Percentiles rank a stretch among this genome's conserved stretches.
These are phyloP conservation scores for Neltuma alba DNA, from an alignment of 306 rosid genomes.

Conservation along the genomic window DNA sequence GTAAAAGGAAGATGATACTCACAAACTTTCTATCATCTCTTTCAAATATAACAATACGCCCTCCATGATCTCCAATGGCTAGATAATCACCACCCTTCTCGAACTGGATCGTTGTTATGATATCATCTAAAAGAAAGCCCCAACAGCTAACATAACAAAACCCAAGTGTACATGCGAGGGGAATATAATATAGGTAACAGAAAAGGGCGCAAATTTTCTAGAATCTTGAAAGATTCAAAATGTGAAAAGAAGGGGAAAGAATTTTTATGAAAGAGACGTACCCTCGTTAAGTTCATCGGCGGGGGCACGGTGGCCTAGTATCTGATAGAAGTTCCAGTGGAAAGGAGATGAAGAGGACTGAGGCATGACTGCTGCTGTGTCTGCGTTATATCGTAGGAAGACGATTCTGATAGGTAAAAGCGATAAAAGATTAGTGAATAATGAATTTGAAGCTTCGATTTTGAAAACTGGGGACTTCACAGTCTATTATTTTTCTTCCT, in stretches of 20 bases:
- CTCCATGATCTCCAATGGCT: constrained; percentile 78
- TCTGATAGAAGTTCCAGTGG: constrained; percentile 9
- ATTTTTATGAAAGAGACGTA: neutral
- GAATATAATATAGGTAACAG: neutral
- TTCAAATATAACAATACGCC: constrained; percentile 68
- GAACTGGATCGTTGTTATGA: constrained; percentile 57
- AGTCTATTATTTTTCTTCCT: neutral
- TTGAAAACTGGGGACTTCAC: neutral
- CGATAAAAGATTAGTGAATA: neutral
- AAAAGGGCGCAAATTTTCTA: neutral
- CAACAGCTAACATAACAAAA: neutral
- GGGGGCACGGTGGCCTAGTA: neutral
- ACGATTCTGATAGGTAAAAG: neutral
- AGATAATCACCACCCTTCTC: constrained; percentile 71
- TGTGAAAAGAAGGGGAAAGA: neutral
- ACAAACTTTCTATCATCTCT: constrained; percentile 54
- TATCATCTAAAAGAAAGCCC: constrained; percentile 50
- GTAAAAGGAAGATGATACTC: constrained; percentile 32
- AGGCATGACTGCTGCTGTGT: constrained; percentile 12
- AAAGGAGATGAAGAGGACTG: neutral
- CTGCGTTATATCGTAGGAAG: no score
- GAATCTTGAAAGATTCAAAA: neutral
- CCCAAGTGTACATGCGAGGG: neutral
- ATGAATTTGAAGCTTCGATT: neutral
- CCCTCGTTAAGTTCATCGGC: neutral